A percentile compares a stretch with the other conserved stretches of the same genome.
Evolutionary conservation across 805 yeast species (phyloP).

Genomic region (Pichia cephalocereana): DNA sequence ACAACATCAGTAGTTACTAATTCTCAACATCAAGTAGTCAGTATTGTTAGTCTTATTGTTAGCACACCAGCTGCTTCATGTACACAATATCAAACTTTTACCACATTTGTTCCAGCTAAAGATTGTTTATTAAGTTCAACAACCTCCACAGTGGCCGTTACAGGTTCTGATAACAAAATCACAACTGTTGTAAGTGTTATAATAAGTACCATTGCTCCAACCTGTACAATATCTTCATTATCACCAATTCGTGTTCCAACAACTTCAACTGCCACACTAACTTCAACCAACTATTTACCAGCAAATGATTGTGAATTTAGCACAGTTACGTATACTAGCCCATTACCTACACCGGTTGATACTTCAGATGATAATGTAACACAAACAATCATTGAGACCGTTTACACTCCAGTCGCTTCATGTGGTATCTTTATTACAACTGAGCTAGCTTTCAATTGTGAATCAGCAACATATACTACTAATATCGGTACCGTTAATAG

Average conservation of each 20-base stretch:
- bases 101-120: background rate
- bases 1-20: too few species aligned
- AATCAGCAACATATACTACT: background rate
- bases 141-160: background rate
- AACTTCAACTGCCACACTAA: background rate
- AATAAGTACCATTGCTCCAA: background rate
- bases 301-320: background rate
- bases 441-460: background rate
- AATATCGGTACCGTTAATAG: background rate
- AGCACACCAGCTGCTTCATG: background rate
- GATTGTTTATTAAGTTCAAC: background rate
- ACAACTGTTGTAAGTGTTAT: background rate
- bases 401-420: slow-evolving; percentile 1
- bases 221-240: background rate
- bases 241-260: background rate
- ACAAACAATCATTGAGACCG: background rate
- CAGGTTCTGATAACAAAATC: background rate
- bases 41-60: background rate
- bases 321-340: background rate
- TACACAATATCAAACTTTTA: background rate
- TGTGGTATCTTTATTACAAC: slow-evolving; percentile 1
- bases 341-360: background rate
- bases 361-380: background rate
- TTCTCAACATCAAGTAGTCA: too few species aligned
- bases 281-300: background rate